A percentile compares a stretch with the other conserved stretches of the same genome.
Evolutionary conservation across 768 basidiomycete species (phyloP).

Genomic region (Serendipita vermifera): DNA sequence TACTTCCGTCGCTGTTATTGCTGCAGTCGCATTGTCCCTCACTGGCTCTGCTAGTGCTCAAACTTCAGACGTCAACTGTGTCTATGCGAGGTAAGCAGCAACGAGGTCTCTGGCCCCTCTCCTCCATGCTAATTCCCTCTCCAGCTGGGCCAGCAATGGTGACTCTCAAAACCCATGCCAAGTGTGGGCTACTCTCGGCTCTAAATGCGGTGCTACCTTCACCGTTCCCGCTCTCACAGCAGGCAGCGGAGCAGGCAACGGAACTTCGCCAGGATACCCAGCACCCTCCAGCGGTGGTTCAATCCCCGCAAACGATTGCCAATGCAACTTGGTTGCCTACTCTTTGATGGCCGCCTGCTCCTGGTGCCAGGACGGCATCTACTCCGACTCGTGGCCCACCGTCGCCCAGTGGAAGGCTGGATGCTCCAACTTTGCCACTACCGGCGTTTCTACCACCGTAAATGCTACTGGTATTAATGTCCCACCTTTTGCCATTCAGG

Average conservation of each 20-base stretch:
- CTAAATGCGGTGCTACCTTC: constrained; percentile 5
- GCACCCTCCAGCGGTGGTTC: background rate
- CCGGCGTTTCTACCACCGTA: background rate
- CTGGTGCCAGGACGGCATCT: constrained; percentile 11
- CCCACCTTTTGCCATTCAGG: background rate
- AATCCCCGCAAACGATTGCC: constrained; percentile 10
- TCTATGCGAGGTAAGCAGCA: too few relatives aligned
- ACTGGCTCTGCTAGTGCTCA: background rate
- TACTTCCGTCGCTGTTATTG: background rate
- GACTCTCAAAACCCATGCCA: constrained; percentile 6
- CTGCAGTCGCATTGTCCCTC: background rate
- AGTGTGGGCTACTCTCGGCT: background rate
- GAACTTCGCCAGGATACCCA: background rate
- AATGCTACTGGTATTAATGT: background rate
- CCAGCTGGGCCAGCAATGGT: constrained; percentile 1
- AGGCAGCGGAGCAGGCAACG: background rate
- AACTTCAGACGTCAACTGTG: background rate
- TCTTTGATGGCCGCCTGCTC: constrained; percentile 13
- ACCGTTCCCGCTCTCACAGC: background rate
- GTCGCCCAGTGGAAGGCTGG: constrained; percentile 8
- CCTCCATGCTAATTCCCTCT: too few relatives aligned
- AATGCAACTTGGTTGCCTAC: constrained; percentile 11
- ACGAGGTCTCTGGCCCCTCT: too few relatives aligned
- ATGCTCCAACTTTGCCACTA: constrained; percentile 8
- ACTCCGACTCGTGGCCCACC: constrained; percentile 3